Conservation (phyloP, 768 basidiomycete species). For the Aureoboletus auriporus region DNA sequence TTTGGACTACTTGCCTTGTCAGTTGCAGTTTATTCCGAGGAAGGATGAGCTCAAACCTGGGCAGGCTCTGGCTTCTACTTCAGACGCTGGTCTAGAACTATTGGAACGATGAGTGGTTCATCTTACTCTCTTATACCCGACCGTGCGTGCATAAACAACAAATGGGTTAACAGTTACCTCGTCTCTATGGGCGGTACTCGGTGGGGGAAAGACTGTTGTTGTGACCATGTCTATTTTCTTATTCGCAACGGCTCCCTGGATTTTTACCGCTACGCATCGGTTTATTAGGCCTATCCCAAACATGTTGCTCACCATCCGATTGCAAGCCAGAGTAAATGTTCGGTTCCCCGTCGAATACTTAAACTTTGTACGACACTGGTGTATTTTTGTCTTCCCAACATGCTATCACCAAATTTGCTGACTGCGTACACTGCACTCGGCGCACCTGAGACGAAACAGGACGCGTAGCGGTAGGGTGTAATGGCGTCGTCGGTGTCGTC, state of each 20-base stretch:
- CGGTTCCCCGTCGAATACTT: not conserved
- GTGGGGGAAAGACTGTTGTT: constrained; percentile 6
- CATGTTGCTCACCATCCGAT: constrained; percentile 10
- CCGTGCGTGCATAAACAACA: not conserved
- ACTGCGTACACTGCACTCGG: no score
- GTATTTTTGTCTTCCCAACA: not conserved
- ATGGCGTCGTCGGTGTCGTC: no score
- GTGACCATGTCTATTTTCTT: constrained; percentile 26
- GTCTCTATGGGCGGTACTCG: not conserved
- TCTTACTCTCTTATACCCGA: constrained; percentile 28
- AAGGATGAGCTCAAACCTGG: constrained; percentile 30
- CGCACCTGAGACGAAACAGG: no score
- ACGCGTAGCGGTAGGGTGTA: no score
- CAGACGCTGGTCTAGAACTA: constrained; percentile 26
- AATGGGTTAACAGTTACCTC: not conserved
- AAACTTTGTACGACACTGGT: no score
- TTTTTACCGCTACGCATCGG: constrained; percentile 30
- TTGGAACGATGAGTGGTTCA: constrained; percentile 32
- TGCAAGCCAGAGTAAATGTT: not conserved
- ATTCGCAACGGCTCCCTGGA: constrained; percentile 28
- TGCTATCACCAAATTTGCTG: no score
- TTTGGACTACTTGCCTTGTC: constrained; percentile 31
- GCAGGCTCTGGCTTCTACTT: constrained; percentile 27
- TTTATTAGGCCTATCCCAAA: constrained; percentile 30
- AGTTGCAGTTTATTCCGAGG: constrained; percentile 34